Evolutionary conservation across 2,329 filamentous ascomycete species (phyloP).

Genomic region (Ustulina deusta): DNA sequence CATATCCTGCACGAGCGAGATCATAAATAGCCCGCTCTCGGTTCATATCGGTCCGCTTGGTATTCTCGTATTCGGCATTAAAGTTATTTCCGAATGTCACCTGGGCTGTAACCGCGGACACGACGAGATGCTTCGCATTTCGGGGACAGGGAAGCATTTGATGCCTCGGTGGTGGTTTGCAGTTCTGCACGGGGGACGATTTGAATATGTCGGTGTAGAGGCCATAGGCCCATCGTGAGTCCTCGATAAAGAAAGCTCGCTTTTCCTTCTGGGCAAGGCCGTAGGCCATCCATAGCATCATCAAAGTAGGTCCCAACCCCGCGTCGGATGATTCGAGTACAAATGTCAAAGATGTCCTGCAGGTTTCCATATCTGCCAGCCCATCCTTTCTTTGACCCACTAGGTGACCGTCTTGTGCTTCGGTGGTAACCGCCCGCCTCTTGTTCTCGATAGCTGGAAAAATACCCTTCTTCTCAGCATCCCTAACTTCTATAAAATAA

Average conservation of each 20-base stretch:
- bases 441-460: constrained; percentile 61
- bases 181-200: constrained; percentile 72
- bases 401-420: constrained; percentile 52
- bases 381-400: constrained; percentile 62
- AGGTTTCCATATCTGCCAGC: constrained; percentile 66
- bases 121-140: constrained; percentile 78
- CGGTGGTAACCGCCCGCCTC: constrained; percentile 55
- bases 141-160: constrained; percentile 85
- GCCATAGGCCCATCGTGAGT: constrained; percentile 86
- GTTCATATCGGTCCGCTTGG: constrained; percentile 61
- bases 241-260: constrained; percentile 85
- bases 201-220: constrained; percentile 79
- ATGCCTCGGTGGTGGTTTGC: constrained; percentile 77
- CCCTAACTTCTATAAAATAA: constrained; percentile 79
- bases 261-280: constrained; percentile 80
- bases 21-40: constrained; percentile 72
- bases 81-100: constrained; percentile 73
- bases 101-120: constrained; percentile 75
- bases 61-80: constrained; percentile 63
- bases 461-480: constrained; percentile 74
- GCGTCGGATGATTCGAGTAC: constrained; percentile 80
- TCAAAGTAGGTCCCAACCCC: constrained; percentile 79
- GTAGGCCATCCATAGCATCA: constrained; percentile 87
- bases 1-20: constrained; percentile 76
- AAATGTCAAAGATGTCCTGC: constrained; percentile 79